phyloP scores from a whole-genome alignment of 495 filamentous ascomycete genomes.

The Xylaria intraflava region DNA sequence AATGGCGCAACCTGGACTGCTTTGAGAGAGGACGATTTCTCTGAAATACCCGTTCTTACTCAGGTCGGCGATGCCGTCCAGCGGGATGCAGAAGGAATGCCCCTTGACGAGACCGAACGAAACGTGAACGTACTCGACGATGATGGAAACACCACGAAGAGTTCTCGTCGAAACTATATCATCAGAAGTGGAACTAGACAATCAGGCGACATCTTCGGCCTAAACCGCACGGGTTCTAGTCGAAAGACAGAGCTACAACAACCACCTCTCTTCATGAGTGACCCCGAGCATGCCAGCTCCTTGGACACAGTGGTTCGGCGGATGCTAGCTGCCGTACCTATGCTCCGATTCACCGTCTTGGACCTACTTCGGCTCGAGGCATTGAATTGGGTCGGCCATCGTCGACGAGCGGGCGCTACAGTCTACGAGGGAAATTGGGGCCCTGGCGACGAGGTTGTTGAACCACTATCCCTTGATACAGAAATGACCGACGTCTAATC shows the following conservation, averaged over 20 bases:
- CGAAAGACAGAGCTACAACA: constrained; percentile 61
- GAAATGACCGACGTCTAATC: constrained; percentile 44
- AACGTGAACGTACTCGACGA: constrained; percentile 25
- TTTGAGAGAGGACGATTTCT: constrained; percentile 79
- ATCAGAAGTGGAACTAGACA: constrained; percentile 18
- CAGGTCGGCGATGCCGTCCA: constrained; percentile 62
- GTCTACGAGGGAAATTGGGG: constrained; percentile 96
- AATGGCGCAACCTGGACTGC: constrained; percentile 86
- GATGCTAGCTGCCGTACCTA: constrained; percentile 77
- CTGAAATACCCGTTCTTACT: constrained; percentile 76
- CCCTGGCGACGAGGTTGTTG: constrained; percentile 39
- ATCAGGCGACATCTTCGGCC: constrained; percentile 40
- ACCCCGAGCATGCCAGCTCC: constrained; percentile 58
- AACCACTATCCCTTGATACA: constrained; percentile 31
- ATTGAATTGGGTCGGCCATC: constrained; percentile 65
- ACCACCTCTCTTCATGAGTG: constrained; percentile 81
- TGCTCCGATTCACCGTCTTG: constrained; percentile 64
- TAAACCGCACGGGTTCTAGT: constrained; percentile 30
- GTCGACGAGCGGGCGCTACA: constrained; percentile 76
- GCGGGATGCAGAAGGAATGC: constrained; percentile 68
- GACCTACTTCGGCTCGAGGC: constrained; percentile 63
- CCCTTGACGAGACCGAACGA: constrained; percentile 38
- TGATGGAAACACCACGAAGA: constrained; percentile 18
- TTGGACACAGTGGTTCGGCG: constrained; percentile 77
- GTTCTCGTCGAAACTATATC: constrained; percentile 16